Evolutionary conservation across 2,329 filamentous ascomycete species (phyloP), one percentile per base, ranked within the genome.

Genomic region (Tolypocladium guangdongense): DNA sequence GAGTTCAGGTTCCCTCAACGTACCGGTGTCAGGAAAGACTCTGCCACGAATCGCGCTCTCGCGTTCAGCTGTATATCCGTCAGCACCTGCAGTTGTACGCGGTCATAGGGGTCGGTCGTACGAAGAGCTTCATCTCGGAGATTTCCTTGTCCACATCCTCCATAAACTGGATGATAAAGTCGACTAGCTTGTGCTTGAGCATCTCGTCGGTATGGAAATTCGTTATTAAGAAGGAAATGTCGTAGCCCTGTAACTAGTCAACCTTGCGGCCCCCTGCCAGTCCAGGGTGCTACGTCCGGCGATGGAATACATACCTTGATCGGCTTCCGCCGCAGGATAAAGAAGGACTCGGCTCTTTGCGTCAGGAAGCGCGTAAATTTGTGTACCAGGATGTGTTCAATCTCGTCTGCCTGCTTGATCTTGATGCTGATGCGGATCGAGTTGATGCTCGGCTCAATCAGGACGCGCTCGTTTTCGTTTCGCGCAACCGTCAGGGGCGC

Each of bases 61-160:
- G 93, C 91, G 70, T 99, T 99, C 69, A 99, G 77, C 92, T 96
- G 65, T 16, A 52, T 35, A 37, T 52, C 35, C 56, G 54, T 67
- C 47, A 64, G 58, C 43, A 47, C 43, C 18, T 32, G 27, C 18
- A 20, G 18, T 3, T 1, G 14, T 33, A 14, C 11, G 27, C 10
- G 27, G 27, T 14, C 10, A n/a, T n/a, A 11, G 18, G 27, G 43
- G 43, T 32, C 7, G 7, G 6, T 14, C 89, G 62, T 81, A 96
- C 92, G 72, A 99, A 99, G 64, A 99, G 86, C 81, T 99, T 99
- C 93, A 99, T 97, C 75, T 99, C 95, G 3, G 93, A 97, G 56
- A 99, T 99, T 72, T 99, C 93, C 78, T 99, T 99, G 72, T 99
- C 95, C 5, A 99, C 95, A 70, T 99, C 93, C 72, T 99, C 92